Percentiles rank a stretch among this genome's conserved stretches.
phyloP scores from a whole-genome alignment of 1,284 basidiomycete genomes.

The Microstroma glucosiphilum region DNA sequence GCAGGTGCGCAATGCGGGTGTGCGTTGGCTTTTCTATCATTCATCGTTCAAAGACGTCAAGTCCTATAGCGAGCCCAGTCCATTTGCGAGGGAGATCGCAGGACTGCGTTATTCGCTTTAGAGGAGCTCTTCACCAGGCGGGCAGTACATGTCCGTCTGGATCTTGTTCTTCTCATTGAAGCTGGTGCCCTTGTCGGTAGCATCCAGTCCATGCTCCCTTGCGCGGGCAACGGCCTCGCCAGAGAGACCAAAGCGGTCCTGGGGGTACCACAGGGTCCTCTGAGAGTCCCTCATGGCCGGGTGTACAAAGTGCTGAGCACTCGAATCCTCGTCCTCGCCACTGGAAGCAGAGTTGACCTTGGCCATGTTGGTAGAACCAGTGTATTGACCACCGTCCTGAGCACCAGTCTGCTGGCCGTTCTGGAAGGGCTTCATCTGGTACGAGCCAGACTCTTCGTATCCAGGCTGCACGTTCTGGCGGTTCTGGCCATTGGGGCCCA shows the following conservation, averaged over 20 bases:
- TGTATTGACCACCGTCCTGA: neutral
- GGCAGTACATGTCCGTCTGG: slow-evolving; percentile 34
- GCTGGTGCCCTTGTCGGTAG: slow-evolving; percentile 37
- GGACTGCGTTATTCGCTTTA: slow-evolving; percentile 14
- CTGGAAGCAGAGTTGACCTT: slow-evolving; percentile 19
- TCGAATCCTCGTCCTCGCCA: slow-evolving; percentile 15
- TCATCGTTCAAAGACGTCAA: no score
- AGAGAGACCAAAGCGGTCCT: slow-evolving; percentile 46
- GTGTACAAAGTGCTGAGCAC: slow-evolving; percentile 32
- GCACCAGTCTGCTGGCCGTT: neutral
- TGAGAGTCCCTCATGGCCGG: slow-evolving; percentile 41
- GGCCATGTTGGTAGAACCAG: slow-evolving; percentile 3
- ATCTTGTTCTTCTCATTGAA: slow-evolving; percentile 45
- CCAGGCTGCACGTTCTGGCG: neutral
- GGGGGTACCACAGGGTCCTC: slow-evolving; percentile 45
- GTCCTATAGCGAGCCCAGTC: no score
- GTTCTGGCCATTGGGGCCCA: neutral
- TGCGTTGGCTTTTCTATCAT: no score
- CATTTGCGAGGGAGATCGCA: no score
- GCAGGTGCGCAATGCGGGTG: no score
- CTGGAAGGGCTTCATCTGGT: neutral
- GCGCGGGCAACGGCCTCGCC: slow-evolving; percentile 35
- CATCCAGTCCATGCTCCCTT: slow-evolving; percentile 35
- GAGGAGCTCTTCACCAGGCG: slow-evolving; percentile 41
- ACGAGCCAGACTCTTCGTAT: neutral